Conservation (phyloP, 2,329 filamentous ascomycete genomes). For the Paracoccidioides brasiliensis region DNA sequence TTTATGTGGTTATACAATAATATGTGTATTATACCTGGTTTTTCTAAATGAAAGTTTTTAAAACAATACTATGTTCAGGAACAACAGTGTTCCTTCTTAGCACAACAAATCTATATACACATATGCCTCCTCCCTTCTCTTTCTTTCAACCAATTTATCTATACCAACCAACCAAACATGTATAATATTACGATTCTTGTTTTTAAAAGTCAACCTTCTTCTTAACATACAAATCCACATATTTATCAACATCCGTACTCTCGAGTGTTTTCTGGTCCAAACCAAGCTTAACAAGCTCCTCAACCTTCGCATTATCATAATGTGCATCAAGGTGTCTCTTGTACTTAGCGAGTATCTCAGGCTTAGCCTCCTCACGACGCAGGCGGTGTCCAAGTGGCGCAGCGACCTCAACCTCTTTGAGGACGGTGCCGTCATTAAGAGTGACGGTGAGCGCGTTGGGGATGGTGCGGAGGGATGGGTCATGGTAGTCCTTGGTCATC, state of each 20-base stretch:
- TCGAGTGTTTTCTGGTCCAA: constrained; percentile 64
- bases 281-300: constrained; percentile 70
- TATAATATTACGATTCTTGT: no score
- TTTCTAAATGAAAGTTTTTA: no score
- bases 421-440: constrained; percentile 81
- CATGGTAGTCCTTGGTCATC: constrained; percentile 91
- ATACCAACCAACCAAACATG: no score
- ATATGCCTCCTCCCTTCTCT: no score
- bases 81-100: no score
- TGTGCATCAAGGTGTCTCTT: constrained; percentile 81
- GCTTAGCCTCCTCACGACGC: constrained; percentile 91
- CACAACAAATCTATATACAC: no score
- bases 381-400: constrained; percentile 87
- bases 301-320: constrained; percentile 61
- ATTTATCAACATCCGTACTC: constrained; percentile 74
- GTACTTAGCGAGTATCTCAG: constrained; percentile 90
- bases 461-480: constrained; percentile 86
- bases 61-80: no score
- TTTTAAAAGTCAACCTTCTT: constrained; percentile 30
- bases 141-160: no score
- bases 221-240: constrained; percentile 73
- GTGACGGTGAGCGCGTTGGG: constrained; percentile 92
- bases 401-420: constrained; percentile 85
- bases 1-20: no score
- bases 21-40: no score